Evolutionary conservation across 345 rosid genomes (phyloP).

Genomic region (Cardiospermum halicacabum): DNA sequence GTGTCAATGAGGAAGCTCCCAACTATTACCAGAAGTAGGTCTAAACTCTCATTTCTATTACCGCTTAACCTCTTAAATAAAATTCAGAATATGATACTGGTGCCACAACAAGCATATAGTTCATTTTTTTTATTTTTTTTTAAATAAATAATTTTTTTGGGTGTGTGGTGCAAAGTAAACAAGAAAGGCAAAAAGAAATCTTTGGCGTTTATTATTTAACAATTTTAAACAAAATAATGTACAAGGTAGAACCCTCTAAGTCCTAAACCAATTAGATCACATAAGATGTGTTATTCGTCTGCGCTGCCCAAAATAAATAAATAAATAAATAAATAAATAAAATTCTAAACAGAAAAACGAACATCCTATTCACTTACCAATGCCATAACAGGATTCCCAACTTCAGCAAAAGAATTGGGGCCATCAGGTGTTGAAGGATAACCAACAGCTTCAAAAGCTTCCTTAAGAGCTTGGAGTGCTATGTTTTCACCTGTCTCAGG

Average conservation of each 20-base stretch:
- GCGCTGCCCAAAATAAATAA: neutral
- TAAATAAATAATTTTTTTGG: too few species aligned
- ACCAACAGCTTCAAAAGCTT: constrained; percentile 89
- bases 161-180: too few species aligned
- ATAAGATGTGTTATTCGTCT: neutral
- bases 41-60: neutral
- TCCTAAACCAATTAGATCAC: neutral
- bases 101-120: neutral
- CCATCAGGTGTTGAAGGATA: constrained; percentile 56
- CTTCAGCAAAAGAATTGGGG: constrained; percentile 75
- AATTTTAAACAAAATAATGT: neutral
- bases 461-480: constrained; percentile 70
- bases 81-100: neutral
- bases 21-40: constrained; percentile 1
- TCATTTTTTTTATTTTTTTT: neutral
- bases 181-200: neutral
- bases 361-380: constrained; percentile 52
- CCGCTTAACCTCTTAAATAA: neutral
- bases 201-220: neutral
- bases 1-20: neutral
- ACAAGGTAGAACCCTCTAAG: neutral
- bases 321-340: too few species aligned
- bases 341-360: neutral
- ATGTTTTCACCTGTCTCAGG: constrained; percentile 40
- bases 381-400: constrained; percentile 97